Conservation (phyloP, 1,139 yeast species). For the Hansenula sp. region DNA sequence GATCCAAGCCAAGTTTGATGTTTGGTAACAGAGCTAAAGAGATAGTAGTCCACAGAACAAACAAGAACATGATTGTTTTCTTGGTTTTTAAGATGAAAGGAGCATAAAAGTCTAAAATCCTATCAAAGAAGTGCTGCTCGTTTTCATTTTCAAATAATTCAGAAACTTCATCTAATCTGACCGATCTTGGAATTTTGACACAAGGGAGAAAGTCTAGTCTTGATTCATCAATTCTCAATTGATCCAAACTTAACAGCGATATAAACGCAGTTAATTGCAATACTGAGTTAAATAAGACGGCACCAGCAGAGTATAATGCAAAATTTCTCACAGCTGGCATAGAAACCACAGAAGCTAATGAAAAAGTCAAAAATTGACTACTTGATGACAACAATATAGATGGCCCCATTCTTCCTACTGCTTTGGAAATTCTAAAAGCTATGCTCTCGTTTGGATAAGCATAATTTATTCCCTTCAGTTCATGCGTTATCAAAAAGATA, state of each 20-base stretch:
- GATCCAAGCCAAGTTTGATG: slow-evolving; percentile 79
- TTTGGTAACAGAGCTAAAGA: slow-evolving; percentile 68
- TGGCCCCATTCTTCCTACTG: slow-evolving; percentile 79
- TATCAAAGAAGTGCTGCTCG: slow-evolving; percentile 29
- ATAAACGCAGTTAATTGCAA: slow-evolving; percentile 82
- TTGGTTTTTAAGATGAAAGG: slow-evolving; percentile 52
- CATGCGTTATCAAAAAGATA: slow-evolving; percentile 81
- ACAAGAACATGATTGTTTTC: slow-evolving; percentile 46
- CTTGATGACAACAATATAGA: slow-evolving; percentile 75
- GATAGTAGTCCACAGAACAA: slow-evolving; percentile 59
- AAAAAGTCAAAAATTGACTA: slow-evolving; percentile 73
- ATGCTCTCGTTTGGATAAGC: slow-evolving; percentile 40
- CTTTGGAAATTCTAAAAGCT: slow-evolving; percentile 52
- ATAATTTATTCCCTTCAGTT: slow-evolving; percentile 52
- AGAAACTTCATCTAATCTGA: slow-evolving; percentile 17
- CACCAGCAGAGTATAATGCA: slow-evolving; percentile 87
- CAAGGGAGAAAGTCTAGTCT: slow-evolving; percentile 60
- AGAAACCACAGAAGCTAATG: slow-evolving; percentile 71
- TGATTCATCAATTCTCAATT: slow-evolving; percentile 51
- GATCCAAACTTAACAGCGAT: slow-evolving; percentile 67
- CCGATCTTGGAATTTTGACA: slow-evolving; percentile 26
- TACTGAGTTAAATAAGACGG: slow-evolving; percentile 69
- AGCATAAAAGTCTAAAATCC: slow-evolving; percentile 42
- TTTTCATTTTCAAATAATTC: slow-evolving; percentile 21
- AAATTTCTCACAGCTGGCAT: slow-evolving; percentile 97